A percentile compares a stretch with the other conserved stretches of the same genome.
Conservation (phyloP, 2,329 filamentous ascomycete genomes). For the Epichloe amarillans region DNA sequence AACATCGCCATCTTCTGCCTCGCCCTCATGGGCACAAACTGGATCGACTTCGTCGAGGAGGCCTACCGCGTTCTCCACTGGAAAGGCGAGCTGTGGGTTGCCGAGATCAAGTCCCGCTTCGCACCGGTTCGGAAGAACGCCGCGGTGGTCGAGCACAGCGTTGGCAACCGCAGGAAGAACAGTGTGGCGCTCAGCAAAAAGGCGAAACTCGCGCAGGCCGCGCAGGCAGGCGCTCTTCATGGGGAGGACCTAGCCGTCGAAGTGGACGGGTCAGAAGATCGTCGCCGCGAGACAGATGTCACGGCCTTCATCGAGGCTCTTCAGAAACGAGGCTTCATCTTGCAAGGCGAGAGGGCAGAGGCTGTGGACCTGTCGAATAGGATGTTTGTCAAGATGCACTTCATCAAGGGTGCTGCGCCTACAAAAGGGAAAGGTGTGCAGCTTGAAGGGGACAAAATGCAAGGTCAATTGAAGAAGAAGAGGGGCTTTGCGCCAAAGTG, state of each 20-base stretch:
- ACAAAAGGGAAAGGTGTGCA: conserved; percentile 60
- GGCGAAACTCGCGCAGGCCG: conserved; percentile 25
- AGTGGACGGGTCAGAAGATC: conserved; percentile 54
- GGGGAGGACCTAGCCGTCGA: conserved; percentile 51
- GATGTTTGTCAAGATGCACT: conserved; percentile 98
- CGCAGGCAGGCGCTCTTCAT: conserved; percentile 34
- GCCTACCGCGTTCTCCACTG: conserved; percentile 82
- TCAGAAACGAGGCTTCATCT: conserved; percentile 67
- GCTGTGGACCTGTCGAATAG: conserved; percentile 77
- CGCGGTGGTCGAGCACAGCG: conserved; percentile 48
- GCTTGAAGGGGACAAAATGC: conserved; percentile 27
- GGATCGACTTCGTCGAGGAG: conserved; percentile 93
- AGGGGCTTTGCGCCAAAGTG: conserved; percentile 42
- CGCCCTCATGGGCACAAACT: conserved; percentile 97
- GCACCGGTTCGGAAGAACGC: conserved; percentile 26
- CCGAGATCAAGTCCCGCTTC: conserved; percentile 93
- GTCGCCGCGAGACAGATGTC: conserved; percentile 68
- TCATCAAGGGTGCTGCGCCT: conserved; percentile 70
- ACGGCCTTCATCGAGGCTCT: conserved; percentile 77
- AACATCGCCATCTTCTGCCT: conserved; percentile 92
- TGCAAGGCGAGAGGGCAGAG: conserved; percentile 47
- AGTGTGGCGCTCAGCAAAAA: conserved; percentile 28
- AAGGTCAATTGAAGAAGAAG: conserved; percentile 32
- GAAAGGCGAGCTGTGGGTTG: conserved; percentile 93
- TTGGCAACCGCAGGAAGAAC: conserved; percentile 51